These are phyloP conservation scores for Conticribra guillardii DNA, from an alignment of 108 stramenopile genomes.

Conservation along the genomic window DNA sequence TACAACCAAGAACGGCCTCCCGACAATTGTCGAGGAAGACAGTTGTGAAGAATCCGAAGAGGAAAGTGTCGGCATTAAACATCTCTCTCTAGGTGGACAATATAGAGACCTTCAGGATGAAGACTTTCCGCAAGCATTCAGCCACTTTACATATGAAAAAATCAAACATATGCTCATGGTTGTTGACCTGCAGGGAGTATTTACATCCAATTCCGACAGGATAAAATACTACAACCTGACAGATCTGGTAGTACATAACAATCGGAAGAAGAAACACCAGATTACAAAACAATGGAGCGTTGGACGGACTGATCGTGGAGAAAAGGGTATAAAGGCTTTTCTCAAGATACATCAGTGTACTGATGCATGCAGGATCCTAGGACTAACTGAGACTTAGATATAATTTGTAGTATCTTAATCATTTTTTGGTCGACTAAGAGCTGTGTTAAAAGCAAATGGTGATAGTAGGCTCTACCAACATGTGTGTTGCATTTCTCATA, in stretches of 20 bases:
- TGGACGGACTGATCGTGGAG: constrained; percentile 54
- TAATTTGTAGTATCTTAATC: too few relatives aligned
- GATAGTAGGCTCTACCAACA: too few relatives aligned
- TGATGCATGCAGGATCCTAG: constrained; percentile 48
- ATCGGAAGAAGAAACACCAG: background rate
- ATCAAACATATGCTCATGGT: constrained; percentile 45
- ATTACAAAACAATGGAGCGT: constrained; percentile 28
- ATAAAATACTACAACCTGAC: constrained; percentile 39
- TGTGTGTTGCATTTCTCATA: too few relatives aligned
- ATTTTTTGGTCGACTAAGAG: too few relatives aligned
- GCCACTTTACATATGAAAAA: constrained; percentile 55
- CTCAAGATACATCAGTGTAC: constrained; percentile 48
- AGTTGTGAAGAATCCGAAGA: constrained; percentile 40
- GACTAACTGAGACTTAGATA: too few relatives aligned
- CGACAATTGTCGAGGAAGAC: constrained; percentile 50
- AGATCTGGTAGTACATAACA: constrained; percentile 52
- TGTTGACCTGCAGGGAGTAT: constrained; percentile 58
- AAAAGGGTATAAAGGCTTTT: constrained; percentile 54
- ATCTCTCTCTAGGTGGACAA: constrained; percentile 5
- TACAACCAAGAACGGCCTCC: too few relatives aligned
- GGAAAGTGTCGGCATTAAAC: constrained; percentile 12
- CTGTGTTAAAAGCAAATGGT: too few relatives aligned
- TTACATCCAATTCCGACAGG: constrained; percentile 30
- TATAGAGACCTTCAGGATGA: constrained; percentile 25
- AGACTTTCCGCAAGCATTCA: constrained; percentile 54